Conservation (phyloP, 2,329 filamentous ascomycete species). For the Fusarium protoensiforme region DNA sequence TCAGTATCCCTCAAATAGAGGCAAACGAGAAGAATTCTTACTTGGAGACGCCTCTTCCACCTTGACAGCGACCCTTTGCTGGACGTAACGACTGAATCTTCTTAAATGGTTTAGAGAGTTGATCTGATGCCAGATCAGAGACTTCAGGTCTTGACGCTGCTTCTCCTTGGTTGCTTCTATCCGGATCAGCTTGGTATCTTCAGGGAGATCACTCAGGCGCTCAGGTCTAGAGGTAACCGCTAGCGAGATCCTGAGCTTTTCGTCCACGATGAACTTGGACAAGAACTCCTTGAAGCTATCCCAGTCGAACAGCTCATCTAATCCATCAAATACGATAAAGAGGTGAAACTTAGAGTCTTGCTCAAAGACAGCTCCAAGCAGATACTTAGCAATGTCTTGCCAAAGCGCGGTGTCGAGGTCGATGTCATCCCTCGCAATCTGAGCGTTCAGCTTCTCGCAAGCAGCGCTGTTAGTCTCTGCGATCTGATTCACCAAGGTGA, state of each 20-base stretch:
- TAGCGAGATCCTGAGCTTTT: slow-evolving; percentile 36
- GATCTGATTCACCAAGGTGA: slow-evolving; percentile 45
- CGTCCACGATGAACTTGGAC: rapidly evolving
- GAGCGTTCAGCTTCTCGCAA: slow-evolving; percentile 44
- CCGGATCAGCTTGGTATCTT: neutral
- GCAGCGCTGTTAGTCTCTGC: slow-evolving; percentile 43
- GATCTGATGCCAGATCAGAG: slow-evolving; percentile 42
- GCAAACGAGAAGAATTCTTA: slow-evolving; percentile 20
- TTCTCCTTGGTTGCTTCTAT: slow-evolving; percentile 43
- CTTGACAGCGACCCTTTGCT: slow-evolving; percentile 42
- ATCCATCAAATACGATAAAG: neutral
- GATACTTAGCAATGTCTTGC: neutral
- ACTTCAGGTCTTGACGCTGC: slow-evolving; percentile 43
- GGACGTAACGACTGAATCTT: slow-evolving; percentile 42
- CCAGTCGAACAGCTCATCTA: slow-evolving; percentile 7
- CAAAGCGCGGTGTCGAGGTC: neutral
- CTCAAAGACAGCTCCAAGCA: neutral
- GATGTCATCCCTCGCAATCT: slow-evolving; percentile 42
- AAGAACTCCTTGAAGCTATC: neutral
- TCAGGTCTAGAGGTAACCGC: slow-evolving; percentile 40
- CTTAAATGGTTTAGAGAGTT: slow-evolving; percentile 38
- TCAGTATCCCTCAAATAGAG: neutral
- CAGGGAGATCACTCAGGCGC: slow-evolving; percentile 7
- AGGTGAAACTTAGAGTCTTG: slow-evolving; percentile 2
- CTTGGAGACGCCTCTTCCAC: slow-evolving; percentile 46